A percentile compares a stretch with the other conserved stretches of the same genome.
Evolutionary conservation across 2,329 filamentous ascomycete genomes (phyloP).

Genomic region (Botrytis fabae): DNA sequence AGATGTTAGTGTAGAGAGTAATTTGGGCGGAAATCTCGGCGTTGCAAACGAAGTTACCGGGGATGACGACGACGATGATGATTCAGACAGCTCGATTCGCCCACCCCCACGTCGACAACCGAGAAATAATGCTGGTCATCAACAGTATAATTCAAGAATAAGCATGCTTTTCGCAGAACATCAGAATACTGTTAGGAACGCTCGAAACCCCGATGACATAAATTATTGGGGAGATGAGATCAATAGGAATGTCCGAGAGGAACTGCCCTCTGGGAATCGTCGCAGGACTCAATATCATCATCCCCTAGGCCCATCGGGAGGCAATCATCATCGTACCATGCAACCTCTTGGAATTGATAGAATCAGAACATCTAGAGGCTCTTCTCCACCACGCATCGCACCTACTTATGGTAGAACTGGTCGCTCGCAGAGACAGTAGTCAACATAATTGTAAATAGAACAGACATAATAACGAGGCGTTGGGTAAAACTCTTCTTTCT

Average conservation of each 20-base stretch:
- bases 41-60: constrained; percentile 34
- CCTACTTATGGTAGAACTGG: constrained; percentile 31
- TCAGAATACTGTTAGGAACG: constrained; percentile 29
- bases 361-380: constrained; percentile 34
- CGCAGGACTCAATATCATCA: constrained; percentile 9
- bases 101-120: constrained; percentile 31
- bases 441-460: constrained; percentile 9
- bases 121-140: constrained; percentile 27
- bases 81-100: constrained; percentile 35
- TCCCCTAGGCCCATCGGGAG: constrained; percentile 8
- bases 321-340: constrained; percentile 20
- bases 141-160: constrained; percentile 38
- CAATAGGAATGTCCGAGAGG: constrained; percentile 16
- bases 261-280: constrained; percentile 22
- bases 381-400: constrained; percentile 33
- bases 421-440: constrained; percentile 32
- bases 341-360: constrained; percentile 31
- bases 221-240: constrained; percentile 18
- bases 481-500: constrained; percentile 14
- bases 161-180: constrained; percentile 40
- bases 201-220: constrained; percentile 11
- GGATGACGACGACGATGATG: constrained; percentile 35
- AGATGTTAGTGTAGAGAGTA: constrained; percentile 21
- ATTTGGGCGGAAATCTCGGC: constrained; percentile 32
- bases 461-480: constrained; percentile 16